Evolutionary conservation across 2,329 filamentous ascomycete species (phyloP), one percentile per base, ranked within the genome.

Genomic region (Aureobasidium sp.): DNA sequence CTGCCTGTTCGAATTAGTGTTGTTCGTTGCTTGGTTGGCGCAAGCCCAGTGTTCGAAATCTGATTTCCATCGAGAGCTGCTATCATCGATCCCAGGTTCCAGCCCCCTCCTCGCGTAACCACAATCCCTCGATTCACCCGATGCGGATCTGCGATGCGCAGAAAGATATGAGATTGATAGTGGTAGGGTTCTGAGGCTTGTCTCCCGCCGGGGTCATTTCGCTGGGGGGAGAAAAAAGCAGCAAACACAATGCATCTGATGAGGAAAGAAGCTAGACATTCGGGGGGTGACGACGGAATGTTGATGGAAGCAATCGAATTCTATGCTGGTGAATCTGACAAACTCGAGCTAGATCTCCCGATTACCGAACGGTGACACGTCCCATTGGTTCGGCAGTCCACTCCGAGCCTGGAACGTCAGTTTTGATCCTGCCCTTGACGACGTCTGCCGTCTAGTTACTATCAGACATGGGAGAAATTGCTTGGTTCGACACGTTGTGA

Each of bases 331-430:
- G 25, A 38, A 54, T 54, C 50, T 54, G 37, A 17, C 50, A 54
- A 42, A 23, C n/a, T 54, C n/a, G n/a, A 42, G 50, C 31, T 42
- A 42, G 50, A 54, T 54, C 50, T 54, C 50, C 37, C 50, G 50
- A 54, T 54, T 42, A 29, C 25, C 50, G 50, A 54, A 40, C 35
- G 50, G 50, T 31, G 25, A 15, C 37, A 15, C 25, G 11, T 42
- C 50, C 50, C 25, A 54, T 54, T 54, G 50, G 50, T n/a, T 42
- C 50, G 50, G 37, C 21, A 11, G 9, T 19, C 1, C 7, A n/a
- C 33, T 53, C 49, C 33, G 49, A 38, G 49, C 21, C 46, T 35
- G 23, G 19, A 33, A 21, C 46, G 29, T 25, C 15, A 25, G 23
- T 37, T 38, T 19, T 33, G 27, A 3, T 19, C 19, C 19, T 50